These are phyloP conservation scores for Naganishia cerealis DNA, from an alignment of 1,284 basidiomycete genomes.

Conservation along the genomic window DNA sequence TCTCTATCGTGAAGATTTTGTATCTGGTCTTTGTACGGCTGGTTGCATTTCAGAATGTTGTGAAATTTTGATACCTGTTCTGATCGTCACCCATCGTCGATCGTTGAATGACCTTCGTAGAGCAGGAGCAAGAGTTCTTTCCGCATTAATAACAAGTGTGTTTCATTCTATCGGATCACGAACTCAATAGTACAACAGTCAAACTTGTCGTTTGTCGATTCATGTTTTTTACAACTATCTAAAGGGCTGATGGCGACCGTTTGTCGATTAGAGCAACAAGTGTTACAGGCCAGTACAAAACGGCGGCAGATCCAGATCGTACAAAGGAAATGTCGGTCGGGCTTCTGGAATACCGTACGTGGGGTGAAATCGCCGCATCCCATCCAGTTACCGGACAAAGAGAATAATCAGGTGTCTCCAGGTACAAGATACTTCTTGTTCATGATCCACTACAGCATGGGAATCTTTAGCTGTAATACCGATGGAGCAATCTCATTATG, in stretches of 20 bases:
- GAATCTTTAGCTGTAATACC: background rate
- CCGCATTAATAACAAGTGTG: background rate
- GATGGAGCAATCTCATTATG: background rate
- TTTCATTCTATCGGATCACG: background rate
- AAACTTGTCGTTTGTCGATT: background rate
- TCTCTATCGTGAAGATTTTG: too few relatives aligned
- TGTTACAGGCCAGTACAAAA: background rate
- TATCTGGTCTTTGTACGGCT: too few relatives aligned
- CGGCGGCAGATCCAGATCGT: background rate
- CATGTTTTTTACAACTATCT: background rate
- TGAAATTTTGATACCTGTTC: too few relatives aligned
- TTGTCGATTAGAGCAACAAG: background rate
- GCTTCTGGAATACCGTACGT: background rate
- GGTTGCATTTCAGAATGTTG: too few relatives aligned
- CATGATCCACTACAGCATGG: slow-evolving; percentile 21
- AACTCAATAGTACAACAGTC: background rate
- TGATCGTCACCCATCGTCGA: too few relatives aligned
- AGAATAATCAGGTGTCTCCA: slow-evolving; percentile 4
- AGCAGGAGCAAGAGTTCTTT: background rate
- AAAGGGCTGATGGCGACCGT: background rate
- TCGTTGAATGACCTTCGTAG: too few relatives aligned
- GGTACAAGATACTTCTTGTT: slow-evolving; percentile 33
- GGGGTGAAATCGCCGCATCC: background rate
- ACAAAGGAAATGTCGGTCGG: slow-evolving; percentile 11
- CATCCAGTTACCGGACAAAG: background rate